Conservation (phyloP, 306 rosid species). For the Comarum palustre region DNA sequence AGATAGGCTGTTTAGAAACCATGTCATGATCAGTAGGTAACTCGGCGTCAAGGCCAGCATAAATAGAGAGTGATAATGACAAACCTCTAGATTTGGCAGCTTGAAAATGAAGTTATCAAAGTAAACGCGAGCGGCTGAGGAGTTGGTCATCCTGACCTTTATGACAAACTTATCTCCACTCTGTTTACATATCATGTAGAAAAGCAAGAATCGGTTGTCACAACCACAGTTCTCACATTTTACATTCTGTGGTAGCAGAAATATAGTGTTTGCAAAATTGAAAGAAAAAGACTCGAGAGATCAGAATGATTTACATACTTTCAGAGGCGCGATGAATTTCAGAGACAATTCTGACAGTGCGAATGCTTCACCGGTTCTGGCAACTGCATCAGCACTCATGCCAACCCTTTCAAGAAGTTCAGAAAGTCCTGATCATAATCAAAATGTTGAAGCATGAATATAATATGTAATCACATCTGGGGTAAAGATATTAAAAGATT, state of each 20-base stretch:
- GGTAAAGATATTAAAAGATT: neutral
- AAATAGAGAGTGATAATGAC: slow-evolving; percentile 7
- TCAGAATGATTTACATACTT: slow-evolving; percentile 37
- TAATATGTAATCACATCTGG: slow-evolving; percentile 1
- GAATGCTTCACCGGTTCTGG: slow-evolving; percentile 63
- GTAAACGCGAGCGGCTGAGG: slow-evolving; percentile 69
- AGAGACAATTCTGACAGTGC: slow-evolving; percentile 70
- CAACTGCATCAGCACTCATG: slow-evolving; percentile 55
- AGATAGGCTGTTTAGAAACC: slow-evolving; percentile 53
- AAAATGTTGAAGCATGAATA: slow-evolving; percentile 23
- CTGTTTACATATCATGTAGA: slow-evolving; percentile 41
- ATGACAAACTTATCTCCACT: slow-evolving; percentile 73
- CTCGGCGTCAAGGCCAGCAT: slow-evolving; percentile 24
- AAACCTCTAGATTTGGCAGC: slow-evolving; percentile 81
- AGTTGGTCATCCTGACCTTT: slow-evolving; percentile 52
- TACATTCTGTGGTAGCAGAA: too few species aligned
- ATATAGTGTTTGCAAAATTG: too few species aligned
- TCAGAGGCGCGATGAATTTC: slow-evolving; percentile 79
- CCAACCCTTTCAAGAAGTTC: slow-evolving; percentile 64
- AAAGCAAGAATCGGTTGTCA: neutral
- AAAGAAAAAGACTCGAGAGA: neutral
- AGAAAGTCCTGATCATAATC: slow-evolving; percentile 64
- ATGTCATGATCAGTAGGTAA: neutral
- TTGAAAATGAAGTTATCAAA: slow-evolving; percentile 65
- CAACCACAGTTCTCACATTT: neutral